Conservation (phyloP, 192 early-diverging fungal species). For the Cladochytrium replicatum region DNA sequence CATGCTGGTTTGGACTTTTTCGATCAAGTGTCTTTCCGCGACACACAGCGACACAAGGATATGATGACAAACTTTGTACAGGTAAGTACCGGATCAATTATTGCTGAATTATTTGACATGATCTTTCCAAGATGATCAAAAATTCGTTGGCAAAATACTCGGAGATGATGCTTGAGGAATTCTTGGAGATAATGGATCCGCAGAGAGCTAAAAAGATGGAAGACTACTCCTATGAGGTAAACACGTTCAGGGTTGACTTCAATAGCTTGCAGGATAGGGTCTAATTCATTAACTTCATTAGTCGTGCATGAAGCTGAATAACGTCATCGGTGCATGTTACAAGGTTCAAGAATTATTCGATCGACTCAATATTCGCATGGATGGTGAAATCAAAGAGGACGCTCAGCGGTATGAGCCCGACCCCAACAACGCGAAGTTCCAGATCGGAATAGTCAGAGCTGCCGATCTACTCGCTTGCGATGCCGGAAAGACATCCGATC, state of each 20-base stretch:
- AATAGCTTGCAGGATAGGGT: background rate
- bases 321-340: constrained; percentile 27
- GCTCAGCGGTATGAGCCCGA: constrained; percentile 8
- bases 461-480: constrained; percentile 24
- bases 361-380: background rate
- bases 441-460: constrained; percentile 27
- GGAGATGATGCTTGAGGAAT: constrained; percentile 23
- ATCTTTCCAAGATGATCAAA: constrained; percentile 33
- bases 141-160: constrained; percentile 55
- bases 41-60: constrained; percentile 46
- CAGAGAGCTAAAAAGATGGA: constrained; percentile 3
- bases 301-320: constrained; percentile 42
- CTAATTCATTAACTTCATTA: constrained; percentile 3
- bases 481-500: constrained; percentile 20
- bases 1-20: constrained; percentile 61
- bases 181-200: constrained; percentile 16
- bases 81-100: constrained; percentile 32
- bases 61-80: constrained; percentile 58
- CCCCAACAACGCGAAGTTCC: constrained; percentile 5
- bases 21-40: constrained; percentile 53
- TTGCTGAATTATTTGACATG: background rate
- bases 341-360: constrained; percentile 25
- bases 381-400: constrained; percentile 9
- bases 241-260: background rate
- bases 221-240: constrained; percentile 12